These are phyloP conservation scores for Cladosporium velox DNA, from an alignment of 2,329 filamentous ascomycete species.

Conservation along the genomic window DNA sequence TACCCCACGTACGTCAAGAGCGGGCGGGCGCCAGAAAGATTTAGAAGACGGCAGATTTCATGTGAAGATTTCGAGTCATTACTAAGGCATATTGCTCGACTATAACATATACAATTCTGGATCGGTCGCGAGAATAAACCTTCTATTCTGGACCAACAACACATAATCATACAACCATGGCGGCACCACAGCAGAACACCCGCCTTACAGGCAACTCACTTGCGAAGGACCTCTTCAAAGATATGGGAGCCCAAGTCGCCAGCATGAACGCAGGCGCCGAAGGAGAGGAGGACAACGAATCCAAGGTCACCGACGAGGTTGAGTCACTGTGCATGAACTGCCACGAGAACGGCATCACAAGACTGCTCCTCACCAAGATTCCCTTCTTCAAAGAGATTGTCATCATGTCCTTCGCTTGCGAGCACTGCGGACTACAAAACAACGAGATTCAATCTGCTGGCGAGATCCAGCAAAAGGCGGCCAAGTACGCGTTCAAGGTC, in stretches of 20 bases:
- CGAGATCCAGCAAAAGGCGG: constrained; percentile 85
- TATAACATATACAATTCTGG: neutral
- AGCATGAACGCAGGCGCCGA: constrained; percentile 38
- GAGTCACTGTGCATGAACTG: constrained; percentile 59
- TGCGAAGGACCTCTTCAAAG: constrained; percentile 53
- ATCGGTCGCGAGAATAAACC: neutral
- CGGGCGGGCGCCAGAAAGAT: constrained; percentile 10
- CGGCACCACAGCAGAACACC: constrained; percentile 6
- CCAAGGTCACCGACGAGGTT: constrained; percentile 55
- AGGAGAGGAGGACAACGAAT: constrained; percentile 43
- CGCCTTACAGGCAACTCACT: constrained; percentile 29
- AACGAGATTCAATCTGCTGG: constrained; percentile 93
- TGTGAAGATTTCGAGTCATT: constrained; percentile 22
- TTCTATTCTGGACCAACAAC: neutral
- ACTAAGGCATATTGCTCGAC: constrained; percentile 5
- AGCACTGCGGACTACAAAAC: constrained; percentile 85
- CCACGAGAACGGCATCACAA: constrained; percentile 68
- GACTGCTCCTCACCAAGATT: constrained; percentile 85
- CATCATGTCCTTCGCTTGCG: constrained; percentile 93
- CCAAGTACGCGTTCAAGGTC: constrained; percentile 79
- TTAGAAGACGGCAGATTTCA: constrained; percentile 21
- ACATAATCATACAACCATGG: constrained; percentile 11
- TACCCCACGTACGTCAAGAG: constrained; percentile 17
- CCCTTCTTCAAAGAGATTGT: constrained; percentile 98
- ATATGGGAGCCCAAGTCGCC: constrained; percentile 53